phyloP scores from a whole-genome alignment of 257 asterid genomes.

The Solanum medicagineum region DNA sequence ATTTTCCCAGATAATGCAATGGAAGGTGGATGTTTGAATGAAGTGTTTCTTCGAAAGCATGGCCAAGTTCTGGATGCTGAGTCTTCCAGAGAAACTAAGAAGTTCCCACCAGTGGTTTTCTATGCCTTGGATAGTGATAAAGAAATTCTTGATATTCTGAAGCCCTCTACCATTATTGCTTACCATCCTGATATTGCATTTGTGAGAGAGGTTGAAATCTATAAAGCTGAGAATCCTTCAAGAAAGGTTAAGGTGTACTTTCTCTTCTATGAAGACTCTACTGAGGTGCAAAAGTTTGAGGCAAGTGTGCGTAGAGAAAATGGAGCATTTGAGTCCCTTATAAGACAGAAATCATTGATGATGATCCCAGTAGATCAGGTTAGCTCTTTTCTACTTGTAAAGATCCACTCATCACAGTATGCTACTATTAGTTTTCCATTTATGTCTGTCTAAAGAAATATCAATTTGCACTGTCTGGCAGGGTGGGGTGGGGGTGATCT shows the following conservation, averaged over 20 bases:
- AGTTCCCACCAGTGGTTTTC: conserved; percentile 59
- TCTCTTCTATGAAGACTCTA: conserved; percentile 82
- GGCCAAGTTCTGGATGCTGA: conserved; percentile 24
- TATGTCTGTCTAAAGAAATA: background rate
- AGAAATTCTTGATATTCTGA: conserved; percentile 64
- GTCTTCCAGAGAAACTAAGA: conserved; percentile 5
- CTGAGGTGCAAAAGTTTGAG: conserved; percentile 90
- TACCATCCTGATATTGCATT: conserved; percentile 88
- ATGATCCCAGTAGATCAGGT: conserved; percentile 84
- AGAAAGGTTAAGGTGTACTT: conserved; percentile 70
- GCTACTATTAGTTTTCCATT: background rate
- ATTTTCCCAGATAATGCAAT: conserved; percentile 15
- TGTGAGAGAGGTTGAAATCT: conserved; percentile 87
- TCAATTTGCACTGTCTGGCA: background rate
- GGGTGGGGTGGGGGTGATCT: background rate
- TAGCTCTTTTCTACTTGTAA: conserved; percentile 7
- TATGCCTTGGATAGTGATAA: conserved; percentile 78
- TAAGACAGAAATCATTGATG: conserved; percentile 92
- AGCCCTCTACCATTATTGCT: conserved; percentile 75
- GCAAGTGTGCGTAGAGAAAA: conserved; percentile 88
- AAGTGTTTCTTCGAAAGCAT: conserved; percentile 43
- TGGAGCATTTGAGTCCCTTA: conserved; percentile 87
- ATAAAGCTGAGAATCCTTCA: conserved; percentile 80
- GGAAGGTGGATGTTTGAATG: conserved; percentile 16
- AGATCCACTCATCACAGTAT: background rate